phyloP scores from a whole-genome alignment of 345 rosid species.

The Arabis hirsuta region DNA sequence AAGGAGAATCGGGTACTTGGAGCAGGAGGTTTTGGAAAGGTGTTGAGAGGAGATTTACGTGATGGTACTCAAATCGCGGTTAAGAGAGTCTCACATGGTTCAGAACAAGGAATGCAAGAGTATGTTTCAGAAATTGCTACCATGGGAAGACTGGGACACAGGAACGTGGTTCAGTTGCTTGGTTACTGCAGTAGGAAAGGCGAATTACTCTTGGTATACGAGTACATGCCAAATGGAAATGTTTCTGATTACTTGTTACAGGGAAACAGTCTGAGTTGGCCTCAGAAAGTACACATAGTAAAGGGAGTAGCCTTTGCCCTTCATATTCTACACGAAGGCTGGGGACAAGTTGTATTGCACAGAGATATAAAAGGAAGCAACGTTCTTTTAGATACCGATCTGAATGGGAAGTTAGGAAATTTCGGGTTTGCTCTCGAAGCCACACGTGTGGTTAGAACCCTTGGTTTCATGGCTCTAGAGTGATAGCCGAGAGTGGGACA shows the following conservation, averaged over 20 bases:
- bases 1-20: not conserved
- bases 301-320: constrained; percentile 49
- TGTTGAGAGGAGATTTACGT: not conserved
- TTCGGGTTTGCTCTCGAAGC: constrained; percentile 41
- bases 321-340: constrained; percentile 48
- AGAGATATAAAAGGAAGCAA: constrained; percentile 49
- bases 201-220: constrained; percentile 46
- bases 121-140: not conserved
- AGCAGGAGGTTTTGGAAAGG: not conserved
- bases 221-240: constrained; percentile 49
- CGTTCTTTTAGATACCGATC: constrained; percentile 42
- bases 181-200: constrained; percentile 49
- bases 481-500: too few species aligned
- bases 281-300: constrained; percentile 42
- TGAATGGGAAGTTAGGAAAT: constrained; percentile 47
- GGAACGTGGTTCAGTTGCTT: constrained; percentile 45
- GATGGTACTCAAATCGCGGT: not conserved
- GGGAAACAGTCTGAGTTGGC: constrained; percentile 41
- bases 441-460: constrained; percentile 6
- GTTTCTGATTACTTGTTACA: constrained; percentile 39
- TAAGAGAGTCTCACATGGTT: not conserved
- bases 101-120: not conserved
- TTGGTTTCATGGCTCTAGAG: constrained; percentile 50
- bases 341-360: constrained; percentile 50
- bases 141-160: constrained; percentile 34